Evolutionary conservation across 2,329 filamentous ascomycete species (phyloP), one percentile per base, ranked within the genome.

Genomic region (Lachnellula cervina): DNA sequence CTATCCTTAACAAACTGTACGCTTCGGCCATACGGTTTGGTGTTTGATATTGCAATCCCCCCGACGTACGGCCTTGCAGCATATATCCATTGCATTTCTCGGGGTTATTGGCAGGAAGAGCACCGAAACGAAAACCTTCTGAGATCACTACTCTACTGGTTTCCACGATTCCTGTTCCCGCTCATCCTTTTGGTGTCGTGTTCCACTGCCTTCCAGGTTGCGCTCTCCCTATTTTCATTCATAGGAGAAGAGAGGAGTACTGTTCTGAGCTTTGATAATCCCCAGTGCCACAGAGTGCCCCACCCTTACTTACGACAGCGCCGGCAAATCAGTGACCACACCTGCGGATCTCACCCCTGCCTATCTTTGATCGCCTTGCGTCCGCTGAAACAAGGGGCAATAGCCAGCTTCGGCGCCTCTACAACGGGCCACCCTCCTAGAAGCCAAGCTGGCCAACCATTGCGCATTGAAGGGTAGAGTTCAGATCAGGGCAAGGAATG

Each of bases 361-460:
- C 19, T 11, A 7, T 44, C 42, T 17, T 17, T 19, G 17, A 42
- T 19, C 38, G 16, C 38, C 38, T 19, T n/a, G 17, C 38, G 16
- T 21, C 42, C 19, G 42, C 42, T 57, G 55, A 57, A 57, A 57
- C 55, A 51, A 44, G 25, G 48, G 25, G 35, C 38, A 49, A 23
- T 44, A 44, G 49, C 54, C 49, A 55, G 32, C 38, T 44, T 42
- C 19, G 44, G 51, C 54, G 54, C 54, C 49, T 56, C 43, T 52
- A 19, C 49, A 52, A 11, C 21, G 37, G 17, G 25, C 19, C 49
- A 43, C 43, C 54, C 37, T 51, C 44, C 47, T 37, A 50, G 55
- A 50, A 57, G 50, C 50, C 50, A 57, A 32, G 28, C 54, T 44
- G 53, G 32, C 63, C 63, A 65, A 64, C 59, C 59, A 62, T 60